These are phyloP conservation scores for Passiflora organensis DNA, from an alignment of 345 rosid species.

Conservation along the genomic window DNA sequence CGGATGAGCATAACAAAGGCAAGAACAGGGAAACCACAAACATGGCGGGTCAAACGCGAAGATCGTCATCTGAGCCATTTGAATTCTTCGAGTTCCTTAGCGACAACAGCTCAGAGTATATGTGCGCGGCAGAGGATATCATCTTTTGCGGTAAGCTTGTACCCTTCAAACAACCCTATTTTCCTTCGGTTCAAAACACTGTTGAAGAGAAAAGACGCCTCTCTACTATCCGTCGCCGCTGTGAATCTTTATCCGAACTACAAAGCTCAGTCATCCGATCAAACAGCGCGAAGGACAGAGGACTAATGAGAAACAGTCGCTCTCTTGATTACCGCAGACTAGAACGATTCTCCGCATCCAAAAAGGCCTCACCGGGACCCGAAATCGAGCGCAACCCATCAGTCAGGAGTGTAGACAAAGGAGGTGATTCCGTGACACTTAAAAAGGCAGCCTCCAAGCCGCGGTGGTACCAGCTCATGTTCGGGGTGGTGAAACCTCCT, in stretches of 20 bases:
- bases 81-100: slow-evolving; percentile 54
- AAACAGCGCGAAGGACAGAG: slow-evolving; percentile 19
- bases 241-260: slow-evolving; percentile 53
- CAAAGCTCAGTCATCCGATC: slow-evolving; percentile 21
- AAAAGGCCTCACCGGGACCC: slow-evolving; percentile 1
- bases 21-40: neutral
- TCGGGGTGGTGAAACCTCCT: slow-evolving; percentile 60
- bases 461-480: slow-evolving; percentile 59
- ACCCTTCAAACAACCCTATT: slow-evolving; percentile 32
- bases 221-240: slow-evolving; percentile 29
- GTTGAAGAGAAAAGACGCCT: neutral
- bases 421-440: neutral
- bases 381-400: slow-evolving; percentile 29
- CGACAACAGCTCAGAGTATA: slow-evolving; percentile 30
- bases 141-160: slow-evolving; percentile 65
- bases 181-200: slow-evolving; percentile 8
- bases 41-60: neutral
- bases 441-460: slow-evolving; percentile 34
- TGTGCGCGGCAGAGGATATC: slow-evolving; percentile 73
- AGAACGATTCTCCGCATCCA: slow-evolving; percentile 18
- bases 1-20: neutral
- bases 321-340: slow-evolving; percentile 51
- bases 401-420: slow-evolving; percentile 16
- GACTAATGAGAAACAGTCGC: slow-evolving; percentile 47
- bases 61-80: slow-evolving; percentile 14